Conservation (phyloP, 2,329 filamentous ascomycete species). For the Microsporum audouinii region DNA sequence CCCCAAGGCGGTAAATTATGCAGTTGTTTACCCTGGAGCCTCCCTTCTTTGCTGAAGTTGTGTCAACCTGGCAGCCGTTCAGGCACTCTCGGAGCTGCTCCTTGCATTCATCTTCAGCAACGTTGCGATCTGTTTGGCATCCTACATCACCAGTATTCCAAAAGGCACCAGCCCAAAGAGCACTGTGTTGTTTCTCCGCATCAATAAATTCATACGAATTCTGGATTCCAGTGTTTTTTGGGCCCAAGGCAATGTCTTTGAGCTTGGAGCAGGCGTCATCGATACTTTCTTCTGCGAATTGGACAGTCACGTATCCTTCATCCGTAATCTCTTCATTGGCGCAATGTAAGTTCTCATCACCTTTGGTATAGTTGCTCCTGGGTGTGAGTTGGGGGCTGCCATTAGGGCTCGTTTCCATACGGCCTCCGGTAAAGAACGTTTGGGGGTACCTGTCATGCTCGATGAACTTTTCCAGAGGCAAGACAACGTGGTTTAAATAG, state of each 20-base stretch:
- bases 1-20: not conserved
- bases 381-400: not conserved
- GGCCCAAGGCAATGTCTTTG: not conserved
- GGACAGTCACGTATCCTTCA: not conserved
- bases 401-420: not conserved
- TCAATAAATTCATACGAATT: not conserved
- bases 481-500: no score
- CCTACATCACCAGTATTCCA: not conserved
- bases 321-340: not conserved
- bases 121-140: not conserved
- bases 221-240: not conserved
- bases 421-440: not conserved
- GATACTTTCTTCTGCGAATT: not conserved
- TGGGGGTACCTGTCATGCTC: not conserved
- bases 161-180: not conserved
- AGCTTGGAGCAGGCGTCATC: not conserved
- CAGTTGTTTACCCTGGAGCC: not conserved
- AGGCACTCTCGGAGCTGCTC: not conserved
- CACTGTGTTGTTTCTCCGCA: not conserved
- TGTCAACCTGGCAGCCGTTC: not conserved
- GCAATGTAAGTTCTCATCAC: not conserved
- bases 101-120: not conserved
- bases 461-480: not conserved
- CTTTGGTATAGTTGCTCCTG: not conserved
- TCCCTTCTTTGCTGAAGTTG: not conserved